A percentile compares a stretch with the other conserved stretches of the same genome.
These are phyloP conservation scores for Furcasterigmium furcatum DNA, from an alignment of 2,329 filamentous ascomycete species.

Conservation along the genomic window DNA sequence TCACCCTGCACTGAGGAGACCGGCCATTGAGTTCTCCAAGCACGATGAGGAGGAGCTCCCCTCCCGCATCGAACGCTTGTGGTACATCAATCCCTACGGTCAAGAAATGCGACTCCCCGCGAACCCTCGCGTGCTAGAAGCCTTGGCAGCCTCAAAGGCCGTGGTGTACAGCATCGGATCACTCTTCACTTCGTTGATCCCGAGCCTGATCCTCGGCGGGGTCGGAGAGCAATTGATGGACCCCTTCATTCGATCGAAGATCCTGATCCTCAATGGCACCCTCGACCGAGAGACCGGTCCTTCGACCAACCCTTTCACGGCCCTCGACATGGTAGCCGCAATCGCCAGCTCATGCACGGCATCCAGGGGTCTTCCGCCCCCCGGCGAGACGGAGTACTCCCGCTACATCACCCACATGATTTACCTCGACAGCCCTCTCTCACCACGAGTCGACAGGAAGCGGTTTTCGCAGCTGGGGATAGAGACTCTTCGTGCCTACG, in stretches of 20 bases:
- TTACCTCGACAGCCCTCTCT: slow-evolving; percentile 68
- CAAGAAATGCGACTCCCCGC: slow-evolving; percentile 85
- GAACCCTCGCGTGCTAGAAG: slow-evolving; percentile 74
- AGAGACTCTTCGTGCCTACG: slow-evolving; percentile 74
- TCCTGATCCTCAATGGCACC: slow-evolving; percentile 81
- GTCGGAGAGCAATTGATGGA: slow-evolving; percentile 59
- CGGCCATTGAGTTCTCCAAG: slow-evolving; percentile 82
- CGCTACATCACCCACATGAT: slow-evolving; percentile 82
- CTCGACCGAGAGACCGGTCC: slow-evolving; percentile 87
- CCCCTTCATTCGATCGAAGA: slow-evolving; percentile 58
- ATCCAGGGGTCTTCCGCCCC: slow-evolving; percentile 48
- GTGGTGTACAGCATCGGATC: slow-evolving; percentile 93
- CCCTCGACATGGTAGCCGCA: slow-evolving; percentile 77
- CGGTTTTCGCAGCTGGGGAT: slow-evolving; percentile 67
- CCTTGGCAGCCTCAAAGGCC: slow-evolving; percentile 60
- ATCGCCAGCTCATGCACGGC: slow-evolving; percentile 73
- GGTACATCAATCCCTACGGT: slow-evolving; percentile 99
- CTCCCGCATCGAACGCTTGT: slow-evolving; percentile 74
- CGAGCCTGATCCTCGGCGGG: slow-evolving; percentile 72
- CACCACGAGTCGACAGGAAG: slow-evolving; percentile 67
- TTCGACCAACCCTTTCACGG: slow-evolving; percentile 59
- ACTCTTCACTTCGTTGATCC: slow-evolving; percentile 85
- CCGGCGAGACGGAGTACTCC: slow-evolving; percentile 45
- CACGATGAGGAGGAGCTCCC: slow-evolving; percentile 70
- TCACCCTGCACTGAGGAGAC: slow-evolving; percentile 73